Base-by-base conservation (phyloP, 257 asterid genomes). In the Coffea eugenioides region DNA sequence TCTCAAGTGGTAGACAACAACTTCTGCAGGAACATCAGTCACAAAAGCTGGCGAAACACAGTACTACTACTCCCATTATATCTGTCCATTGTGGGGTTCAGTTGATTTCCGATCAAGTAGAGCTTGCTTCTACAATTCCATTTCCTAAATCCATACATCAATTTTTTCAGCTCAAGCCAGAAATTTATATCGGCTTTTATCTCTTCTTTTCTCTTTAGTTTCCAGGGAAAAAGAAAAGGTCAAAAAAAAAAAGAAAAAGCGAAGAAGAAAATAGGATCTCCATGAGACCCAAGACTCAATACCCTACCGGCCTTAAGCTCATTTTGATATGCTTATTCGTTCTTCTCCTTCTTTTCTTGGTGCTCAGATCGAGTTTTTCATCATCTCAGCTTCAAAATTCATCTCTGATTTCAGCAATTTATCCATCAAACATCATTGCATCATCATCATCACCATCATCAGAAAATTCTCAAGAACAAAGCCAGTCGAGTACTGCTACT, bases 221-320 rank as follows among this genome's bases (percentile, higher is more conserved):
- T 36, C 27, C 70, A 75, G 59, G 39, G 11, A 59, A 59, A 39
- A 39, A 39, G 41, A 39, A 39, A 39, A 39, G 41, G 41, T 1
- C 41, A 39, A 39, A 39, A 39, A 39, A 39, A 39, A 39, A 27
- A 27, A 57, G 20, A 13, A 15, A 0, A 13, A 39, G 31, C 27
- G 13, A 8, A 41, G 57, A 57, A 27, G 6, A 23, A 43, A 5
- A 9, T 1, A 71, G 2, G 41, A 71, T 16, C 75, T 43, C 21
- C 36, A 57, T 69, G 77, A 82, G 82, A 79, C 66, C 82, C 77
- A 82, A 77, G 45, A 9, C 66, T 73, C 76, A 39, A 10, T 80
- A 64, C 81, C 82, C 91, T 49, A 69, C 83, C 88, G 89, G 83
- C 83, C 86, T 87, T 23, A 92, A 89, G 88, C 80, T 86, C 80